phyloP scores from a whole-genome alignment of 2,329 filamentous ascomycete species.

The Trichoderma citrinoviride region DNA sequence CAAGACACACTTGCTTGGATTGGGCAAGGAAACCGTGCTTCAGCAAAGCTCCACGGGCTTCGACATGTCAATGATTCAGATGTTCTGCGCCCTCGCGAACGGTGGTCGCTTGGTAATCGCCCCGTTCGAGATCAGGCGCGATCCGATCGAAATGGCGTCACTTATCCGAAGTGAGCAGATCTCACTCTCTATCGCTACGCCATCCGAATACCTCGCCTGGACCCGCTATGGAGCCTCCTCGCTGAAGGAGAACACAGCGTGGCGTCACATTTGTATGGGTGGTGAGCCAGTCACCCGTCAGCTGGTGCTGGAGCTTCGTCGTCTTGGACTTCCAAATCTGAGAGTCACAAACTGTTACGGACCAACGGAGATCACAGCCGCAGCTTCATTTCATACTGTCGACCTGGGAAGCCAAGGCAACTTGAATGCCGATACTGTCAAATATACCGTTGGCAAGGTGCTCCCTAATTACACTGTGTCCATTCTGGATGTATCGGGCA shows the following conservation, averaged over 20 bases:
- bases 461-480: conserved; percentile 37
- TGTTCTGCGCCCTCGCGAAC: conserved; percentile 35
- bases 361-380: not conserved
- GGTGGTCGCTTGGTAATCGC: conserved; percentile 36
- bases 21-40: conserved; percentile 28
- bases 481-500: conserved; percentile 37
- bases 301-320: not conserved
- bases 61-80: conserved; percentile 42
- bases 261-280: not conserved
- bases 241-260: not conserved
- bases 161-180: not conserved
- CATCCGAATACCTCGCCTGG: not conserved
- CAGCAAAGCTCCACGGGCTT: conserved; percentile 43
- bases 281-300: not conserved
- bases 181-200: not conserved
- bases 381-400: not conserved
- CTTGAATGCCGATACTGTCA: too few relatives aligned
- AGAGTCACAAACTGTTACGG: not conserved
- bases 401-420: too few relatives aligned
- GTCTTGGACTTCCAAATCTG: not conserved
- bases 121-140: not conserved
- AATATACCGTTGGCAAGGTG: not conserved
- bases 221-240: not conserved
- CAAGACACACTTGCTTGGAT: not conserved
- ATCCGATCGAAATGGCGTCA: not conserved